Evolutionary conservation across 345 rosid species (phyloP).

Genomic region (Salix udensis): DNA sequence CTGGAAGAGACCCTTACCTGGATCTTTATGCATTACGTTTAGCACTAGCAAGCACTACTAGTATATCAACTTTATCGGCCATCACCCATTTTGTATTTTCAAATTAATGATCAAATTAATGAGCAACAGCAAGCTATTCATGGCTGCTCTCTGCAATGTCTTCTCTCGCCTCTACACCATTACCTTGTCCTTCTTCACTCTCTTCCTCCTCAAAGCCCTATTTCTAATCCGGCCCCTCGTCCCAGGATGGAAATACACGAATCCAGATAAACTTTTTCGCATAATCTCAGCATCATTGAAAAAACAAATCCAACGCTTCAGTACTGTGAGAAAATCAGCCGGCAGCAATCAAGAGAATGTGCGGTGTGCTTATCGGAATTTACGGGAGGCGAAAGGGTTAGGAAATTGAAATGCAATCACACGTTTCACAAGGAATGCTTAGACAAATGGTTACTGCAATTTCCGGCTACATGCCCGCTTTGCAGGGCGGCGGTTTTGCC

Average conservation of each 20-base stretch:
- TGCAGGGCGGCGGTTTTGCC: conserved; percentile 48
- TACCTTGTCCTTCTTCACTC: conserved; percentile 29
- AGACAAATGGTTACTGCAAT: conserved; percentile 44
- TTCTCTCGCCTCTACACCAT: conserved; percentile 27
- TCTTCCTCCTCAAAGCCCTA: conserved; percentile 26
- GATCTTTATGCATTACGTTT: background rate
- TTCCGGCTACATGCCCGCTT: conserved; percentile 47
- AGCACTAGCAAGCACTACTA: background rate
- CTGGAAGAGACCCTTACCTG: background rate
- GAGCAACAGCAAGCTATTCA: conserved; percentile 5
- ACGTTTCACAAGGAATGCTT: conserved; percentile 48
- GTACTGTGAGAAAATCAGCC: conserved; percentile 5
- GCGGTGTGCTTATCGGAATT: conserved; percentile 43
- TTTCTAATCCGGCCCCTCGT: conserved; percentile 23
- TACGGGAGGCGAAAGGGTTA: conserved; percentile 36
- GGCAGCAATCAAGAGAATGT: conserved; percentile 19
- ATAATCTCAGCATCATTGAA: conserved; percentile 33
- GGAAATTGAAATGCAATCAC: conserved; percentile 43
- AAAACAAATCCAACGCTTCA: conserved; percentile 27
- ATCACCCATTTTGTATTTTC: background rate
- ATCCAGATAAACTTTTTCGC: background rate
- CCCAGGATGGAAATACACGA: conserved; percentile 1
- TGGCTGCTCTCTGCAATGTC: conserved; percentile 33
- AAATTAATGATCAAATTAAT: background rate
- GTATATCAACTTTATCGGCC: background rate